phyloP scores from a whole-genome alignment of 352 stramenopile species.

The Phytophthora boehmeriae region DNA sequence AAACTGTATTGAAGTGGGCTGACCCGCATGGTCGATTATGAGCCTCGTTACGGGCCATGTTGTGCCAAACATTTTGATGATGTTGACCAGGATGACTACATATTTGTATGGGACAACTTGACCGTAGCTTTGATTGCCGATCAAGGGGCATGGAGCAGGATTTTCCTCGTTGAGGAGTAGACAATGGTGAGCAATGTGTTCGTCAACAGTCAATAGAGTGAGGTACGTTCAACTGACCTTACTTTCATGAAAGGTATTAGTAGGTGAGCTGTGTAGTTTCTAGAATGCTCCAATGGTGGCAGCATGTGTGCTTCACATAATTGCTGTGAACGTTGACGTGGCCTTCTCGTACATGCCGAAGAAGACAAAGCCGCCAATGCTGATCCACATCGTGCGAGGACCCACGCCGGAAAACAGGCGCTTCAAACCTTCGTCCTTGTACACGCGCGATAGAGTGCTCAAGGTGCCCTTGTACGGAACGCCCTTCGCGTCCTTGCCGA shows the following conservation, averaged over 20 bases:
- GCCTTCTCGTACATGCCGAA: conserved; percentile 98
- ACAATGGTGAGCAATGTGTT: background rate
- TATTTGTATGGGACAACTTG: conserved; percentile 2
- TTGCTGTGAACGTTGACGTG: conserved; percentile 67
- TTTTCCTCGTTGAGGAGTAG: background rate
- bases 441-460: conserved; percentile 91
- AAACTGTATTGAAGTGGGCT: too few relatives aligned
- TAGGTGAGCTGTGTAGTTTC: conserved; percentile 1
- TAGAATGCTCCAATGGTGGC: background rate
- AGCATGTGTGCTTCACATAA: conserved; percentile 41
- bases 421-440: conserved; percentile 89
- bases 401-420: conserved; percentile 95
- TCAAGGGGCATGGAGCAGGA: background rate
- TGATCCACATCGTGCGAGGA: conserved; percentile 99
- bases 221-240: too few relatives aligned
- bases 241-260: conserved; percentile 22
- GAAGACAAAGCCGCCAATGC: conserved; percentile 99
- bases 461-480: conserved; percentile 91
- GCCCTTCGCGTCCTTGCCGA: conserved; percentile 94
- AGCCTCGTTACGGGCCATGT: background rate
- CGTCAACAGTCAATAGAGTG: background rate
- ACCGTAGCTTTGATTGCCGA: background rate
- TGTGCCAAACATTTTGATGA: background rate
- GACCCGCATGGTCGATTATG: too few relatives aligned
- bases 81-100: conserved; percentile 7